Base-by-base conservation (phyloP, 2,329 filamentous ascomycete species). In the Fusarium sp. region DNA sequence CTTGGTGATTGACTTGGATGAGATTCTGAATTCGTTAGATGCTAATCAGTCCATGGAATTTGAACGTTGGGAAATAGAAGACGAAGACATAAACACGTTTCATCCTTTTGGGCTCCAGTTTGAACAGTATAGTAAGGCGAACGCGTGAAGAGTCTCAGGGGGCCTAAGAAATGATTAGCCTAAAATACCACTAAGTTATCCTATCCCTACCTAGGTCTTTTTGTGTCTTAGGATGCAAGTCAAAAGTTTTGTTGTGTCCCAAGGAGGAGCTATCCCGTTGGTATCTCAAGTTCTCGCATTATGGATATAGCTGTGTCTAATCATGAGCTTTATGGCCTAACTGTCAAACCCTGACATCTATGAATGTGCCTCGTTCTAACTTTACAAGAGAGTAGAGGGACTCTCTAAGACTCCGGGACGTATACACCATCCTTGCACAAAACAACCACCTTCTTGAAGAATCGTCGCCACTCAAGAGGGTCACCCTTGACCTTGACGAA, bases 401-500 rank as follows among this genome's bases (percentile, higher is more conserved):
- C 71, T 66, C 62, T 77, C 80, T 83, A 84, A 71, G 79, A 68
- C 51, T 85, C 83, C 6, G 84, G 83, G 65, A 85, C 81, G 80
- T 91, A 93, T 48, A 98, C 91, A 14, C 91, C 94, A 79, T 97
- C 94, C 79, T 93, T 93, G 83, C 95, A 97, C 68, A 95, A 86
- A 71, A 97, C 86, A 35, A 93, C 93, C n/a, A 98, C 89, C 82
- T 94, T 95, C 84, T 99, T 99, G 86, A 99, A 99, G 80, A 99
- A 94, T 38, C 96, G 87, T 68, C 96, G 90, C 96, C 97, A 99
- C 84, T 98, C 95, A 55, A 99, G 84, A 10, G 96, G 96, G 84
- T 99, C 96, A 11, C 96, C 96, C 84, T 97, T 98, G 60, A 93
- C 88, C 84, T 99, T 99, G 74, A 97, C 89, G 80, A 99, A 98